phyloP scores from a whole-genome alignment of 805 yeast genomes.

The Yarrowia sp. region DNA sequence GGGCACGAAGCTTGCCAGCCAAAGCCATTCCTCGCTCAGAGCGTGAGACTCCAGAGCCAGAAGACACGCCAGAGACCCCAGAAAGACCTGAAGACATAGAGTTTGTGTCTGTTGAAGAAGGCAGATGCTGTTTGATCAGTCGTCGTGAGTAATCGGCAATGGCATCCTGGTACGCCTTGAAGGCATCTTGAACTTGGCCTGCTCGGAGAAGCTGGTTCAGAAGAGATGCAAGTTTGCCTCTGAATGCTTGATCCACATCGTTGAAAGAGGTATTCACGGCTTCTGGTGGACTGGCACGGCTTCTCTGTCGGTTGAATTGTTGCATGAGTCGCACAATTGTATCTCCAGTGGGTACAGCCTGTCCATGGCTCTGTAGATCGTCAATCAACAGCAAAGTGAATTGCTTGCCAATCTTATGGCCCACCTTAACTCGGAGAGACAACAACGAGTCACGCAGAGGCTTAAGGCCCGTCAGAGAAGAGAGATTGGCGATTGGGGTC shows the following conservation, averaged over 20 bases:
- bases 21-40: slow-evolving; percentile 41
- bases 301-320: slow-evolving; percentile 30
- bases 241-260: slow-evolving; percentile 36
- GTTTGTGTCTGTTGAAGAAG: slow-evolving; percentile 42
- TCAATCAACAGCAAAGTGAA: slow-evolving; percentile 54
- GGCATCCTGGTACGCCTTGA: slow-evolving; percentile 60
- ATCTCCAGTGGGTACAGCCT: slow-evolving; percentile 45
- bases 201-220: slow-evolving; percentile 59
- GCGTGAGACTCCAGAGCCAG: slow-evolving; percentile 28
- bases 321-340: slow-evolving; percentile 50
- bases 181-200: slow-evolving; percentile 59
- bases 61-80: neutral
- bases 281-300: neutral
- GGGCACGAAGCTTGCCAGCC: slow-evolving; percentile 52
- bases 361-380: slow-evolving; percentile 61
- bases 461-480: slow-evolving; percentile 49
- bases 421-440: slow-evolving; percentile 59
- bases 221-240: slow-evolving; percentile 44
- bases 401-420: slow-evolving; percentile 59
- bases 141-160: slow-evolving; percentile 69
- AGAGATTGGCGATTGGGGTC: slow-evolving; percentile 43
- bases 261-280: neutral
- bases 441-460: slow-evolving; percentile 52
- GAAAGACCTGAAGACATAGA: slow-evolving; percentile 30
- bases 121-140: slow-evolving; percentile 63